A percentile compares a stretch with the other conserved stretches of the same genome.
Conservation (phyloP, 2,329 filamentous ascomycete species). For the Tolypocladium album region DNA sequence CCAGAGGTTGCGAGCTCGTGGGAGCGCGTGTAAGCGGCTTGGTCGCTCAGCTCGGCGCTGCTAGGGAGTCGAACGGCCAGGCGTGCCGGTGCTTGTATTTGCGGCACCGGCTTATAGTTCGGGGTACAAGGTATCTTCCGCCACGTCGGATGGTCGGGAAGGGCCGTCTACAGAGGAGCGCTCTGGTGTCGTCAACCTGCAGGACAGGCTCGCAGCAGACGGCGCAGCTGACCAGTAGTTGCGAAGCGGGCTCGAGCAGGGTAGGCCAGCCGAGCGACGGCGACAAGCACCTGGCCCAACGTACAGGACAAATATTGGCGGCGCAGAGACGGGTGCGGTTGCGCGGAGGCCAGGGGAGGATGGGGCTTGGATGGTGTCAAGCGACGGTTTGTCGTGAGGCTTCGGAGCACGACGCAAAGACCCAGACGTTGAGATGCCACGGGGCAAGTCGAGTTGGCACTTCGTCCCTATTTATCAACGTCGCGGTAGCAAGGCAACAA, state of each 20-base stretch:
- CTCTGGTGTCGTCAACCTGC: constrained; percentile 14
- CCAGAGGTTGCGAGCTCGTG: background rate
- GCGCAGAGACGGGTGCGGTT: background rate
- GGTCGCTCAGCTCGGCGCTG: constrained; percentile 19
- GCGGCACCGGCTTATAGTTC: background rate
- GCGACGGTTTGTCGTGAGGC: background rate
- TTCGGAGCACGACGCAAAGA: background rate
- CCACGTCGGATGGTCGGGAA: constrained; percentile 8
- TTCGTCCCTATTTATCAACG: background rate
- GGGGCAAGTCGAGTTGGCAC: background rate
- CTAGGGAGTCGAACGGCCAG: constrained; percentile 3
- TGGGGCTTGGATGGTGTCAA: background rate
- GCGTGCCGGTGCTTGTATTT: background rate
- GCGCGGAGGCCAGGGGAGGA: background rate
- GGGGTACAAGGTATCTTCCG: background rate
- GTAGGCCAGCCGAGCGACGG: background rate
- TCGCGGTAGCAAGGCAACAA: background rate
- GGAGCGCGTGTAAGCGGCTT: constrained; percentile 15
- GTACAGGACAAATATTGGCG: background rate
- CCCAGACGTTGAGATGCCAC: background rate
- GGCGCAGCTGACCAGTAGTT: background rate
- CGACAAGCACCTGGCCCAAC: background rate
- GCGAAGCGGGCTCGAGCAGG: background rate
- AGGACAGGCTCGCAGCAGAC: constrained; percentile 3
- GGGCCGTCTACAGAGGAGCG: constrained; percentile 3